phyloP scores from a whole-genome alignment of 148 eudicot genomes.

The Arctostaphylos glauca region DNA sequence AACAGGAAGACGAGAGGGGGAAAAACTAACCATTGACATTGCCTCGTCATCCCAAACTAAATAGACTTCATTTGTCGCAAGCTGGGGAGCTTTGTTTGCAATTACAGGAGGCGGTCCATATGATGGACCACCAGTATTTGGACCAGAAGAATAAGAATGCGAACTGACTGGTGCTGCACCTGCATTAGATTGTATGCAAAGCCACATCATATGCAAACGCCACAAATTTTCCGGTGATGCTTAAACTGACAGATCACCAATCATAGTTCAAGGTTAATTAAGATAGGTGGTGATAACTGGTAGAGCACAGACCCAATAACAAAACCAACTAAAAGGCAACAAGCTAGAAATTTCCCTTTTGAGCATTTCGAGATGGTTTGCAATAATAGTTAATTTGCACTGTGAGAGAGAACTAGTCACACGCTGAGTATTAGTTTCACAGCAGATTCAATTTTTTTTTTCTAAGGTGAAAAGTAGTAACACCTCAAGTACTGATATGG shows the following conservation, averaged over 20 bases:
- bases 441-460: not conserved
- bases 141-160: conserved; percentile 97
- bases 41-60: conserved; percentile 99
- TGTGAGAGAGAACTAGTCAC: not conserved
- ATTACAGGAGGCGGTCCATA: conserved; percentile 97
- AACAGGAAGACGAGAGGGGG: not conserved
- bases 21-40: conserved; percentile 87
- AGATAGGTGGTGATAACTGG: not conserved
- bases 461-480: not conserved
- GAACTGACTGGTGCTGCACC: conserved; percentile 45
- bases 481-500: not conserved
- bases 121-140: conserved; percentile 94
- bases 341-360: not conserved
- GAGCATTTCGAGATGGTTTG: not conserved
- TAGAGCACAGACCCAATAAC: not conserved
- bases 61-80: conserved; percentile 86
- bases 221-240: not conserved
- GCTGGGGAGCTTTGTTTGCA: conserved; percentile 87
- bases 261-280: not conserved
- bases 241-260: not conserved
- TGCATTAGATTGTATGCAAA: conserved; percentile 17
- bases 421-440: not conserved
- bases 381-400: not conserved
- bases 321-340: not conserved
- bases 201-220: conserved; percentile 4